Base-by-base conservation (phyloP, 169 alveolate genomes). In the Cryptosporidium tyzzeri region DNA sequence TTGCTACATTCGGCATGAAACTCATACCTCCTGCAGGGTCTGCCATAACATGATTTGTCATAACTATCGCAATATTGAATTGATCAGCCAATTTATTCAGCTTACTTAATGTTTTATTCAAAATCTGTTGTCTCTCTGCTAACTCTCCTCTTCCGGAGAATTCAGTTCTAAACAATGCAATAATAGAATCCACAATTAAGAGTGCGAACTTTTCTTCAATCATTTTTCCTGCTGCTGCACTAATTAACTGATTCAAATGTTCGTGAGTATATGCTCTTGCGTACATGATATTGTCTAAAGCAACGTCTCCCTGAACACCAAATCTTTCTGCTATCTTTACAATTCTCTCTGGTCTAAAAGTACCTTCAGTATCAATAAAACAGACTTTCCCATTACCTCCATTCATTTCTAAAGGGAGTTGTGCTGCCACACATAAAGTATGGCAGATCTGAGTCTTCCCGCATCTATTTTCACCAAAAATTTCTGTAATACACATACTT, bases 31-130 rank as follows among this genome's bases (percentile, higher is more conserved):
- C 98, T 50, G 96, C 97, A n/a, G 97, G 98, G 61, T 91, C 95
- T 45, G 98, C 97, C 95, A 97, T 97, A 26, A 97, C 99, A 85
- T 98, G 98, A 86, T 98, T 98, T 1, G 99, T 97, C 71, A 97
- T 92, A 1, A 98, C 95, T 23, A 98, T 97, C 33, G 99, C 99
- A 31, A 98, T 93, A 86, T 97, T 96, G 91, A 97, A 98, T 89
- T 97, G 99, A 86, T 97, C 99, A 8, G 99, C 98, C n/a, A 97
- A 86, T 92, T 97, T 97, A 68, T 95, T 93, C 69, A 97, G 89
- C 55, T 93, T 93, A 84, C 97, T 91, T 45, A 95, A 85, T 70
- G 96, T 94, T 74, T 94, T 96, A 9, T 96, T 97, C 53, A 96
- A 74, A 65, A 92, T 93, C 85, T 93, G 94, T 84, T 96, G 94